Percentiles rank a stretch among this genome's conserved stretches.
phyloP scores from a whole-genome alignment of 2,329 filamentous ascomycete genomes.

The Colletotrichum destructivum region DNA sequence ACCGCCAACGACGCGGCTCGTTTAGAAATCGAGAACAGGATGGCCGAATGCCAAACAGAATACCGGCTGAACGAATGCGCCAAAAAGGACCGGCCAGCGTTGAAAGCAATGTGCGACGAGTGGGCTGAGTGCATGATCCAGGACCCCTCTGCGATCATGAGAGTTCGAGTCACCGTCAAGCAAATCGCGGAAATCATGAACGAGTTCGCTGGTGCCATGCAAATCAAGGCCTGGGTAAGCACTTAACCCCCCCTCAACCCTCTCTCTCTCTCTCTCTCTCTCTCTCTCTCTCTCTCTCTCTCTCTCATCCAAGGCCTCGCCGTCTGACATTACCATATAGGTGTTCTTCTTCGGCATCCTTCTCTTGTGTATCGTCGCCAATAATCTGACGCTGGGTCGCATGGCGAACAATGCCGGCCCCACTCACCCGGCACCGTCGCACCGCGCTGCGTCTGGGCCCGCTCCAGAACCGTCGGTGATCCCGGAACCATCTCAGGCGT shows the following conservation, averaged over 20 bases:
- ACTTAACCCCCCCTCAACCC: not conserved
- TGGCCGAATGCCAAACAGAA: conserved; percentile 79
- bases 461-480: conserved; percentile 45
- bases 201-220: conserved; percentile 91
- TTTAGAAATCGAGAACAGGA: conserved; percentile 79
- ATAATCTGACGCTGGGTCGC: conserved; percentile 64
- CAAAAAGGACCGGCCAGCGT: conserved; percentile 76
- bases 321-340: conserved; percentile 49
- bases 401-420: conserved; percentile 48
- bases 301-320: not conserved
- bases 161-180: conserved; percentile 85
- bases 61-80: conserved; percentile 85
- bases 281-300: too few species aligned
- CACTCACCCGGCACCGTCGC: conserved; percentile 46
- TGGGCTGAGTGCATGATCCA: conserved; percentile 93
- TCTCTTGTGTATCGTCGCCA: conserved; percentile 63
- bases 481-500: conserved; percentile 56
- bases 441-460: conserved; percentile 44
- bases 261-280: too few species aligned
- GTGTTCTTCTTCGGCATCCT: conserved; percentile 67
- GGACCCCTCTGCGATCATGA: conserved; percentile 83
- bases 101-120: conserved; percentile 80
- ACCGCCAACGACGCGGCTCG: conserved; percentile 79
- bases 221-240: conserved; percentile 79
- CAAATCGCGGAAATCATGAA: conserved; percentile 96